Evolutionary conservation across 306 rosid species (phyloP).

Genomic region (Gillenia trifoliata): DNA sequence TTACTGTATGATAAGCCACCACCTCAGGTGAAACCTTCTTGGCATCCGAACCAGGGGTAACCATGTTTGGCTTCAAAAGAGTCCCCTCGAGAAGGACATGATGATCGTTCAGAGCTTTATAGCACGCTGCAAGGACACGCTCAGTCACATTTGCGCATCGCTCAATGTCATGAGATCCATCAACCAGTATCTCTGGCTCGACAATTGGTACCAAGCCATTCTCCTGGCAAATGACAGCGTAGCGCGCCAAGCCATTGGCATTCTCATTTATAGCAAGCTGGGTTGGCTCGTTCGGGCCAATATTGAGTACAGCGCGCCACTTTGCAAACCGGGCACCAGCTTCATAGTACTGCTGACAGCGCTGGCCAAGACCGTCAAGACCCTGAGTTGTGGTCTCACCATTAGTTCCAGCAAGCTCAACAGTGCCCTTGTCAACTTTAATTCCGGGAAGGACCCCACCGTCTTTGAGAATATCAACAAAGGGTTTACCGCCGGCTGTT

Average conservation of each 20-base stretch:
- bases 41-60: constrained; percentile 74
- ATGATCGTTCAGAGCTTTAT: constrained; percentile 73
- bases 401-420: constrained; percentile 64
- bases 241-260: constrained; percentile 71
- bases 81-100: constrained; percentile 74
- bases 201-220: constrained; percentile 79
- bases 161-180: constrained; percentile 59
- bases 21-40: constrained; percentile 51
- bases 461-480: constrained; percentile 57
- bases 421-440: constrained; percentile 80
- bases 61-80: constrained; percentile 87
- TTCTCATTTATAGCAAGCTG: constrained; percentile 54
- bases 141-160: constrained; percentile 74
- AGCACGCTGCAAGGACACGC: constrained; percentile 67
- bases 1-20: constrained; percentile 58
- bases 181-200: constrained; percentile 78
- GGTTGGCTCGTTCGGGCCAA: constrained; percentile 66
- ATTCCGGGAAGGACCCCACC: constrained; percentile 69
- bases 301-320: constrained; percentile 78
- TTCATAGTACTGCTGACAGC: constrained; percentile 70
- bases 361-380: constrained; percentile 59
- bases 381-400: constrained; percentile 94
- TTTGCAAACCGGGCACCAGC: constrained; percentile 80
- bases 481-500: constrained; percentile 58
- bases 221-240: constrained; percentile 71